phyloP scores from a whole-genome alignment of 2,329 filamentous ascomycete species.

The Orbilia ellipsospora region DNA sequence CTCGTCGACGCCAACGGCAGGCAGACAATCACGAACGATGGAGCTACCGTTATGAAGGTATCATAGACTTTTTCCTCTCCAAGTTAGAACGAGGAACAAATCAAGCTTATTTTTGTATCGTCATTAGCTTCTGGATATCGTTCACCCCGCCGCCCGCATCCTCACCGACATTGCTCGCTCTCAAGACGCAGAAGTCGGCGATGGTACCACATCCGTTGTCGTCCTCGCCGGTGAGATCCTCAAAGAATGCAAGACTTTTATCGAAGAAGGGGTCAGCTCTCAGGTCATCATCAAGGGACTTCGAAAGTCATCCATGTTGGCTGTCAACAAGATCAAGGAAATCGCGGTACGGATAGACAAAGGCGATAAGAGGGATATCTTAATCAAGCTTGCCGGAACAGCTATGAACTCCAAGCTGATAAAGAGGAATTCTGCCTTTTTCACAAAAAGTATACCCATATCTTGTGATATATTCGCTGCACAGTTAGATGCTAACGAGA shows the following conservation, averaged over 20 bases:
- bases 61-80: neutral
- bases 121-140: constrained; percentile 88
- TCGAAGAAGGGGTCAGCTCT: constrained; percentile 95
- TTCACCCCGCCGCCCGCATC: constrained; percentile 95
- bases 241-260: constrained; percentile 94
- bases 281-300: constrained; percentile 98
- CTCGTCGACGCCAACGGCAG: constrained; percentile 94
- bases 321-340: constrained; percentile 99
- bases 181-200: constrained; percentile 98
- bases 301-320: constrained; percentile 85
- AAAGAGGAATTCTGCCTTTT: constrained; percentile 95
- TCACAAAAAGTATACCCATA: constrained; percentile 83
- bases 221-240: constrained; percentile 97
- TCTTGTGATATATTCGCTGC: constrained; percentile 5
- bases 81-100: no score
- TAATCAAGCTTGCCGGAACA: constrained; percentile 88
- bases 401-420: constrained; percentile 99
- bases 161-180: constrained; percentile 98
- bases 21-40: constrained; percentile 99
- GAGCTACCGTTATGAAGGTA: constrained; percentile 98
- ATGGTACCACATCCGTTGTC: constrained; percentile 97
- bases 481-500: constrained; percentile 13
- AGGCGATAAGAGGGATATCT: constrained; percentile 84
- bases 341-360: constrained; percentile 89
- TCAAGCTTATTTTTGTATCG: no score